Evolutionary conservation across 2,329 filamentous ascomycete genomes (phyloP).

Genomic region (Fusarium torulosum): DNA sequence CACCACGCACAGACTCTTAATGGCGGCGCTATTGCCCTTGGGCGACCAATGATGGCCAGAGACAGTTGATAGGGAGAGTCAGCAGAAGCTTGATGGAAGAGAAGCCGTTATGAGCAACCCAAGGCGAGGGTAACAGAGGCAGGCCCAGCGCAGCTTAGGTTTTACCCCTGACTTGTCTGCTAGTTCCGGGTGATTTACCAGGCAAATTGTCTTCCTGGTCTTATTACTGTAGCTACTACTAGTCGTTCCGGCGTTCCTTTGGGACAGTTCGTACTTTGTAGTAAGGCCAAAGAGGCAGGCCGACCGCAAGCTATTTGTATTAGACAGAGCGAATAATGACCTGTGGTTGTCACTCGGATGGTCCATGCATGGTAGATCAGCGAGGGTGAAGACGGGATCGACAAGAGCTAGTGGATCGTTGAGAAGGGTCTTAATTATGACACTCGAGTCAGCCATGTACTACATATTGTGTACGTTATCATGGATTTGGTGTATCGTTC

Average conservation of each 20-base stretch:
- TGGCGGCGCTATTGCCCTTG: constrained; percentile 23
- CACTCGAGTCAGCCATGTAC: constrained; percentile 27
- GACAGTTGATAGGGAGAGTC: constrained; percentile 10
- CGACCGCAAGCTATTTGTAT: constrained; percentile 40
- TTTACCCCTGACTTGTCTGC: constrained; percentile 40
- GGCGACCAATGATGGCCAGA: constrained; percentile 8
- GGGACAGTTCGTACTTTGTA: constrained; percentile 1
- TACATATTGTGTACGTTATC: neutral
- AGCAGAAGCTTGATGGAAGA: constrained; percentile 38
- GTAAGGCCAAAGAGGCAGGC: constrained; percentile 30
- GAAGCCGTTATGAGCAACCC: constrained; percentile 23
- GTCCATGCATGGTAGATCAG: constrained; percentile 40
- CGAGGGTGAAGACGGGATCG: constrained; percentile 27
- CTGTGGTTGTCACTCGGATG: constrained; percentile 31
- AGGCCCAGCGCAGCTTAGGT: constrained; percentile 3
- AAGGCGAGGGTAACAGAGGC: constrained; percentile 5
- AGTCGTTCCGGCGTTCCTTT: constrained; percentile 16
- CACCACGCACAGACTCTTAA: constrained; percentile 39
- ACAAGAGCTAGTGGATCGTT: constrained; percentile 36
- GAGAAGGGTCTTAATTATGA: constrained; percentile 1
- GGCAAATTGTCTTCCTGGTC: constrained; percentile 34
- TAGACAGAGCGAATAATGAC: constrained; percentile 27
- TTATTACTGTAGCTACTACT: constrained; percentile 2
- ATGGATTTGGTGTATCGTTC: neutral
- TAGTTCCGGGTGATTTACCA: constrained; percentile 37